phyloP scores from a whole-genome alignment of 2,329 filamentous ascomycete species.

The Pseudogymnoascus sp. region DNA sequence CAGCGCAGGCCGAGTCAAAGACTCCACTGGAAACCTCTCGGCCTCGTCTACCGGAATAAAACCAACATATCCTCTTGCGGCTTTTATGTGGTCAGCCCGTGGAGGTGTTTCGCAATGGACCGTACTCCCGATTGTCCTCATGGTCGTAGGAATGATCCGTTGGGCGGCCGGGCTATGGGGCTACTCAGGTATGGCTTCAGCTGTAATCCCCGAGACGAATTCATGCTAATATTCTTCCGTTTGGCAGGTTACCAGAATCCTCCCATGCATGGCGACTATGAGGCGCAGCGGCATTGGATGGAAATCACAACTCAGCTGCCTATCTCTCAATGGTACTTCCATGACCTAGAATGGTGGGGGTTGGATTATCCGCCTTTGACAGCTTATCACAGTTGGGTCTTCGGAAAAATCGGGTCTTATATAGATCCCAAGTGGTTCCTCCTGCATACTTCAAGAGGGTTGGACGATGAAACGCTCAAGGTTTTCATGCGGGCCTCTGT shows the following conservation, averaged over 20 bases:
- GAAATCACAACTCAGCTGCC: conserved; percentile 87
- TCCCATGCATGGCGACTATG: conserved; percentile 94
- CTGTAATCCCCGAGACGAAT: neutral
- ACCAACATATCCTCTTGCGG: conserved; percentile 82
- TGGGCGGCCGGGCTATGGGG: conserved; percentile 92
- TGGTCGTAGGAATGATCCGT: conserved; percentile 84
- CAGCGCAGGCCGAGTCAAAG: conserved; percentile 3
- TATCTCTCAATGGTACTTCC: conserved; percentile 94
- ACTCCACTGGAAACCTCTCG: conserved; percentile 4
- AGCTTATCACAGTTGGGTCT: conserved; percentile 95
- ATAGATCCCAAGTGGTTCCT: conserved; percentile 85
- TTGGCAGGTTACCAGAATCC: conserved; percentile 64
- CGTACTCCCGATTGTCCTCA: conserved; percentile 77
- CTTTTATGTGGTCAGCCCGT: conserved; percentile 90
- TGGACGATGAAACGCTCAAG: conserved; percentile 74
- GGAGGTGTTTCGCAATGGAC: conserved; percentile 82
- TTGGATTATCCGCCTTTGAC: conserved; percentile 96
- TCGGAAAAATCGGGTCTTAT: conserved; percentile 74
- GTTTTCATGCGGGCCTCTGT: conserved; percentile 95
- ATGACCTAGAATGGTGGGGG: conserved; percentile 96
- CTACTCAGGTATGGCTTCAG: conserved; percentile 65
- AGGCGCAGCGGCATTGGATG: conserved; percentile 99
- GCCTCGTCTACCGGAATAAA: conserved; percentile 27
- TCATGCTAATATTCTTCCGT: neutral
- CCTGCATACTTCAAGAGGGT: conserved; percentile 72